These are phyloP conservation scores for Selaginella tamariscina DNA, from an alignment of 75 land plant species.

Conservation along the genomic window DNA sequence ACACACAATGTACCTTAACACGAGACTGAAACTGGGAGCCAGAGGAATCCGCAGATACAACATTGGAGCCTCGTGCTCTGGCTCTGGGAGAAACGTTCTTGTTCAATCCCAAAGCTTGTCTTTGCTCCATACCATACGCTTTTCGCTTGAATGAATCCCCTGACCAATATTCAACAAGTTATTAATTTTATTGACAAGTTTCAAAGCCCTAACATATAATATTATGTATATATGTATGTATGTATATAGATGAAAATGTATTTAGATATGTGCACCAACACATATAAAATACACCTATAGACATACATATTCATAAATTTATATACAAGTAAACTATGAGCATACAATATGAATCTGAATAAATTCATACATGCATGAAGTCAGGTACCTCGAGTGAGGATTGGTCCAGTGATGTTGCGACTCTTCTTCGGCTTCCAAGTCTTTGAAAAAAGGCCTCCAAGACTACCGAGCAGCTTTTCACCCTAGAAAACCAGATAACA, in stretches of 20 bases:
- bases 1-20: neutral
- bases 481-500: too few species aligned
- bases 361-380: neutral
- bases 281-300: too few species aligned
- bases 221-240: too few species aligned
- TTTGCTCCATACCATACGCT: neutral
- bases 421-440: constrained; percentile 88
- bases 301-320: too few species aligned
- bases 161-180: neutral
- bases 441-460: constrained; percentile 87
- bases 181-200: too few species aligned
- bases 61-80: neutral
- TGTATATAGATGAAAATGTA: too few species aligned
- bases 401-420: constrained; percentile 44
- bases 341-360: neutral
- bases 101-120: neutral
- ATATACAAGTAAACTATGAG: too few species aligned
- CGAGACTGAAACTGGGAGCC: neutral
- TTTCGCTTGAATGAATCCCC: neutral
- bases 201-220: too few species aligned
- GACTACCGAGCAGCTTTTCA: constrained; percentile 85
- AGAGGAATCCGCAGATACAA: neutral
- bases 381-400: constrained; percentile 15
- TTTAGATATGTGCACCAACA: too few species aligned
- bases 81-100: neutral